Base-by-base conservation (phyloP, 169 alveolate genomes). In the Cryptosporidium tyzzeri region DNA sequence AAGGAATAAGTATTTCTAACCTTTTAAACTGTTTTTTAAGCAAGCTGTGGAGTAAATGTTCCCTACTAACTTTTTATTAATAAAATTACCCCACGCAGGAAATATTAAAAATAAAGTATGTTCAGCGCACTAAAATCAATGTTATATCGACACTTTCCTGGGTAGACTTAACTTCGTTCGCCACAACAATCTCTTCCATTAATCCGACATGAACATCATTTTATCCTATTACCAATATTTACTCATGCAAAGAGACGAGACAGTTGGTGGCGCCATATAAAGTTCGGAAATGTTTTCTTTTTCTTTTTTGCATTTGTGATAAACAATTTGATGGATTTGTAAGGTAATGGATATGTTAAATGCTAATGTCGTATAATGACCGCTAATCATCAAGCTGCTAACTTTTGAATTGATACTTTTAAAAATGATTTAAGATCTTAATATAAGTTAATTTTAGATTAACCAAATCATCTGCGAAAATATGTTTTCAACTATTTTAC, bases 191-290 rank as follows among this genome's bases (percentile, higher is more conserved):
- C 55, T 48, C 21, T 48, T 14, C 7, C 55, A 48, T 14, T 48
- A 48, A 48, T 14, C 55, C 12, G 55, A 16, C 55, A 48, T 0
- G 55, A 48, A 14, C 23, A 48, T 14, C 55, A 14, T 48, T 48
- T 48, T 48, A 48, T 48, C 55, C 7, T 48, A 48, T 48, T 48
- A 48, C 23, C 55, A 48, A 14, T 48, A 21, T 16, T 48, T 48
- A 45, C 26, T 71, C 85, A 71, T 71, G 85, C 84, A 71, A 71
- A 53, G 69, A 71, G 85, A 71, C 85, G 67, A 48, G 85, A 71
- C 85, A 71, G 69, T 10, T 14, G 8, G 0, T 16, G 12, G 70
- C 85, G 85, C 85, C 85, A 45, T 10, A 59, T 14, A 6, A 14
- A 16, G 3, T 18, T 10, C 4, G 8, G n/a, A n/a, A 59, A 21